phyloP scores from a whole-genome alignment of 441 rosid species.

The Caryocar brasiliense region DNA sequence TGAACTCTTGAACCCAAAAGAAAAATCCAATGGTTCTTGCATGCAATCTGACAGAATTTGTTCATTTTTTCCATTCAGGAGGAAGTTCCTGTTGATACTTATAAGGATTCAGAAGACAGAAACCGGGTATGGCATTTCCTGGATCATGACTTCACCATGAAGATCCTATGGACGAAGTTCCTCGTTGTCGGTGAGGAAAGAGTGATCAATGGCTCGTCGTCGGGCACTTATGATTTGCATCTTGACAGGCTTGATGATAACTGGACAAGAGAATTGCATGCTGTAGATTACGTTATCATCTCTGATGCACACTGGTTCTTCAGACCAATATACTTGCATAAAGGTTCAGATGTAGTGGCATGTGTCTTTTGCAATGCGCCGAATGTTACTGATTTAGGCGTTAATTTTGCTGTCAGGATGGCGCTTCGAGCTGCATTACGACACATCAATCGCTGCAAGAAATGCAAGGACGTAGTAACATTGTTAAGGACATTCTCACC shows the following conservation, averaged over 20 bases:
- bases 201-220: constrained; percentile 30
- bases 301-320: constrained; percentile 82
- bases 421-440: constrained; percentile 32
- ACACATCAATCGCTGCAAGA: constrained; percentile 27
- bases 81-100: constrained; percentile 42
- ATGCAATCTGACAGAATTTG: too few relatives aligned
- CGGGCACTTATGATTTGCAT: constrained; percentile 40
- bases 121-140: constrained; percentile 62
- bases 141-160: constrained; percentile 51
- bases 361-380: constrained; percentile 59
- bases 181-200: constrained; percentile 47
- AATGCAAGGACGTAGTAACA: constrained; percentile 28
- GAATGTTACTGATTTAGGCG: constrained; percentile 33
- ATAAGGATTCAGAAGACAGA: constrained; percentile 48
- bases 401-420: constrained; percentile 30
- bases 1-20: too few relatives aligned
- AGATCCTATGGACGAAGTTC: constrained; percentile 54
- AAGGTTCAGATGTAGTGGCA: constrained; percentile 28
- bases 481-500: constrained; percentile 76
- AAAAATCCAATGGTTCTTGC: too few relatives aligned
- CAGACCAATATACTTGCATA: constrained; percentile 45
- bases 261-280: constrained; percentile 41
- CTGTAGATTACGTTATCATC: constrained; percentile 46
- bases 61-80: constrained; percentile 42
- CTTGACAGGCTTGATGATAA: constrained; percentile 34